These are phyloP conservation scores for Casuarina glauca DNA, from an alignment of 306 rosid species.

Conservation along the genomic window DNA sequence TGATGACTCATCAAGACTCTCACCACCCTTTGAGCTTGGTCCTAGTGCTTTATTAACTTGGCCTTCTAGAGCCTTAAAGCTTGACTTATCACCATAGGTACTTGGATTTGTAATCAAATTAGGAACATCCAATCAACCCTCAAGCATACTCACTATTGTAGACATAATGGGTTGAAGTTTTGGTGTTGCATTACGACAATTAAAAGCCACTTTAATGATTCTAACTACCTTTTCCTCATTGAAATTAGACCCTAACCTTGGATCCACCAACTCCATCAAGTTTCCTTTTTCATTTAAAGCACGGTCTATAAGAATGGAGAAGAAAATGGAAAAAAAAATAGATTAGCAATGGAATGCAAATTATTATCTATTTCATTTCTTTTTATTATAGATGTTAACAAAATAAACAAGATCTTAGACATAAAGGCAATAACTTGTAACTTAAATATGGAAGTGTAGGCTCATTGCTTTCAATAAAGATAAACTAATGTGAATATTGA, in stretches of 20 bases:
- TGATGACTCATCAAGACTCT: too few relatives aligned
- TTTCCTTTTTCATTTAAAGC: slow-evolving; percentile 32
- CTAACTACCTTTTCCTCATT: slow-evolving; percentile 41
- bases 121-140: slow-evolving; percentile 27
- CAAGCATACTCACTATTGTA: slow-evolving; percentile 64
- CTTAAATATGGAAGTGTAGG: too few relatives aligned
- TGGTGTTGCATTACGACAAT: slow-evolving; percentile 47
- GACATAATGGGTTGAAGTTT: slow-evolving; percentile 58
- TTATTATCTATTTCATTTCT: background rate
- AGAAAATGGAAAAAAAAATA: background rate
- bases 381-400: background rate
- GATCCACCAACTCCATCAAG: slow-evolving; percentile 55
- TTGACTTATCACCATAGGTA: too few relatives aligned
- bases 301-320: slow-evolving; percentile 16
- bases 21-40: too few relatives aligned
- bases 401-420: too few relatives aligned
- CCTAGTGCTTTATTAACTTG: too few relatives aligned
- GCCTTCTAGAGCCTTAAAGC: too few relatives aligned
- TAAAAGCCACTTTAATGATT: slow-evolving; percentile 53
- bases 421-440: too few relatives aligned
- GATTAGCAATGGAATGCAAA: background rate
- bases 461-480: too few relatives aligned
- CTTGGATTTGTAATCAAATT: too few relatives aligned
- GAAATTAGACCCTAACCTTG: slow-evolving; percentile 41
- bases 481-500: too few relatives aligned